Evolutionary conservation across 2,329 filamentous ascomycete genomes (phyloP).

Genomic region (Paracamarosporium sp.): DNA sequence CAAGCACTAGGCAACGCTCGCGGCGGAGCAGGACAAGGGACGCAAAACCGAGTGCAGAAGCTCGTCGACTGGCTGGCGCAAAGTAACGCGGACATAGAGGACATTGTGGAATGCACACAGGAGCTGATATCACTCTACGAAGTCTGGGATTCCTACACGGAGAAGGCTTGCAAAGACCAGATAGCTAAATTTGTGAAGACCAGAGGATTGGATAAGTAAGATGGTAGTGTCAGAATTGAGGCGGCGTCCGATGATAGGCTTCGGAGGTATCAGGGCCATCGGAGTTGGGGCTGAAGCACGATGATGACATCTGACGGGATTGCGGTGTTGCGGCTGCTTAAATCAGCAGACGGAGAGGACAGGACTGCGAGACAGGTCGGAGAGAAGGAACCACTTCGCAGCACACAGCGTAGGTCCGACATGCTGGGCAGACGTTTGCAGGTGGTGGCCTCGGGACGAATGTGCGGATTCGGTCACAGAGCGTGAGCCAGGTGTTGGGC

Average conservation of each 20-base stretch:
- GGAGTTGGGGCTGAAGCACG: constrained; percentile 10
- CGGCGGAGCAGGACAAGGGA: constrained; percentile 30
- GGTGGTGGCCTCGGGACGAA: background rate
- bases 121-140: constrained; percentile 92
- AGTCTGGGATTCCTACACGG: constrained; percentile 70
- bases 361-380: constrained; percentile 1
- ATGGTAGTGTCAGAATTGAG: constrained; percentile 6
- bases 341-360: background rate
- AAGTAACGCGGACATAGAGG: constrained; percentile 82
- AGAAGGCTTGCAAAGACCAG: constrained; percentile 69
- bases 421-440: background rate
- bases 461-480: no score
- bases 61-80: constrained; percentile 85
- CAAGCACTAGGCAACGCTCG: constrained; percentile 44
- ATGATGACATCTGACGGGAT: constrained; percentile 19
- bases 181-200: constrained; percentile 68
- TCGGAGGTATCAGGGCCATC: constrained; percentile 7
- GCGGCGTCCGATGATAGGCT: constrained; percentile 12
- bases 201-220: constrained; percentile 63
- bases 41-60: constrained; percentile 66
- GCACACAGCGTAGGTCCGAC: background rate
- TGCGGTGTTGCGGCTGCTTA: constrained; percentile 3
- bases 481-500: no score
- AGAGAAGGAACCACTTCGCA: background rate
- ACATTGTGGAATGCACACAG: constrained; percentile 87